Evolutionary conservation across 139 green algal species (phyloP).

Genomic region (Chlorella sp.): DNA sequence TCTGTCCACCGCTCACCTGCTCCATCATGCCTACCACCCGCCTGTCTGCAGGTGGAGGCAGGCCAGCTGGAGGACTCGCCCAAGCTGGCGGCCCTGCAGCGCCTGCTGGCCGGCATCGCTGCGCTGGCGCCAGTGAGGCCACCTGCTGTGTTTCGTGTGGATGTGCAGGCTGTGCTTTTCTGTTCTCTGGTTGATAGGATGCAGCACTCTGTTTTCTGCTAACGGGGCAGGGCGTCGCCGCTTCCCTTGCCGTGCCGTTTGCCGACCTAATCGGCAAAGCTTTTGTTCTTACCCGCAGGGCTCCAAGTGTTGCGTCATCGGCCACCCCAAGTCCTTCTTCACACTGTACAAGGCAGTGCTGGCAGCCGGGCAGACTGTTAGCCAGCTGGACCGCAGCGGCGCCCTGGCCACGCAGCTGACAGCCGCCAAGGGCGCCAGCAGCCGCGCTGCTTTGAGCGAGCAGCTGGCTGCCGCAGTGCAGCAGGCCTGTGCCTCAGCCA

Average conservation of each 20-base stretch:
- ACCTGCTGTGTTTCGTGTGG: not conserved
- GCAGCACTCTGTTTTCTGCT: too few species aligned
- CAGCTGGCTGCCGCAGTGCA: constrained; percentile 29
- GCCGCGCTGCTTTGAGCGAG: not conserved
- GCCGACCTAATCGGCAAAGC: too few species aligned
- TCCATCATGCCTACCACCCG: not conserved
- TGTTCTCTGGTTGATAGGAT: too few species aligned
- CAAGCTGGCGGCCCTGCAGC: constrained; percentile 47
- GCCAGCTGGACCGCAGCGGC: constrained; percentile 50
- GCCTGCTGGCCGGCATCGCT: constrained; percentile 24
- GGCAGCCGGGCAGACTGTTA: constrained; percentile 33
- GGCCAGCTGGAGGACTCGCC: constrained; percentile 48
- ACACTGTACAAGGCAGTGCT: constrained; percentile 47
- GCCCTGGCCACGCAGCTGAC: constrained; percentile 8
- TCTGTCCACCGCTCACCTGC: too few species aligned
- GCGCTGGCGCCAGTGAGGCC: constrained; percentile 27
- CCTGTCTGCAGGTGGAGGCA: constrained; percentile 40
- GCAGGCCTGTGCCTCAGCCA: constrained; percentile 1
- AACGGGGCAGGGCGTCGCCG: too few species aligned
- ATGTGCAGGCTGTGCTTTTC: not conserved
- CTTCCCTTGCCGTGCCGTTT: too few species aligned
- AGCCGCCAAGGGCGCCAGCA: too few species aligned
- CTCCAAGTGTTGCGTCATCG: constrained; percentile 47
- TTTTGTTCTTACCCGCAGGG: too few species aligned
- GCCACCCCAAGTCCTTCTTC: constrained; percentile 52